A percentile compares a stretch with the other conserved stretches of the same genome.
These are phyloP conservation scores for Epichloe scottii DNA, from an alignment of 2,329 filamentous ascomycete genomes.

Conservation along the genomic window DNA sequence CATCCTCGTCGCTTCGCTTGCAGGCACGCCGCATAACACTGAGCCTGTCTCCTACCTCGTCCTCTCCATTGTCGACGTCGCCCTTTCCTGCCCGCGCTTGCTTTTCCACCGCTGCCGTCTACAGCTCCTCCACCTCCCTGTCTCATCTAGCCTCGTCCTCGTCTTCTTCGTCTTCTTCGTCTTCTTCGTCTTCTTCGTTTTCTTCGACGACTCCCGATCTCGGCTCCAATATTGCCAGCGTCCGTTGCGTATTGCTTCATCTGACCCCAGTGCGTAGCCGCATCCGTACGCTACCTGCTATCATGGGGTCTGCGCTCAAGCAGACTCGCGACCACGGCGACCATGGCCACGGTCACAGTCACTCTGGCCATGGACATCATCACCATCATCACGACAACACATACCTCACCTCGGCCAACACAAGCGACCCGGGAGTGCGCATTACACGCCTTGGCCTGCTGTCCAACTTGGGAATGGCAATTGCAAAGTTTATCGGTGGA, in stretches of 20 bases:
- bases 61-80: not conserved
- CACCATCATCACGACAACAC: constrained; percentile 86
- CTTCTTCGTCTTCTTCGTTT: not conserved
- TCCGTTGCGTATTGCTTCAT: constrained; percentile 9
- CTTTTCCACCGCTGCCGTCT: not conserved
- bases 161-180: constrained; percentile 1
- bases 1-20: not conserved
- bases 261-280: constrained; percentile 11
- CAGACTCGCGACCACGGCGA: constrained; percentile 20
- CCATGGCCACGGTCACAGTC: constrained; percentile 31
- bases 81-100: constrained; percentile 3
- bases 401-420: constrained; percentile 80
- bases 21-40: not conserved
- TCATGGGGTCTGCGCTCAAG: constrained; percentile 19
- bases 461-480: constrained; percentile 86
- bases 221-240: not conserved
- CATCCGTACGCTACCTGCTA: constrained; percentile 11
- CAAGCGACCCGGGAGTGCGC: constrained; percentile 55
- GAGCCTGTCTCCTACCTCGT: not conserved
- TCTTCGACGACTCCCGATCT: constrained; percentile 5
- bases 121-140: not conserved
- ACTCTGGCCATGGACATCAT: constrained; percentile 46
- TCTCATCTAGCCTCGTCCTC: not conserved
- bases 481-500: constrained; percentile 84
- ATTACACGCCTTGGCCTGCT: constrained; percentile 49